Conservation (phyloP, 169 alveolate species). For the Miamiensis avidus region DNA sequence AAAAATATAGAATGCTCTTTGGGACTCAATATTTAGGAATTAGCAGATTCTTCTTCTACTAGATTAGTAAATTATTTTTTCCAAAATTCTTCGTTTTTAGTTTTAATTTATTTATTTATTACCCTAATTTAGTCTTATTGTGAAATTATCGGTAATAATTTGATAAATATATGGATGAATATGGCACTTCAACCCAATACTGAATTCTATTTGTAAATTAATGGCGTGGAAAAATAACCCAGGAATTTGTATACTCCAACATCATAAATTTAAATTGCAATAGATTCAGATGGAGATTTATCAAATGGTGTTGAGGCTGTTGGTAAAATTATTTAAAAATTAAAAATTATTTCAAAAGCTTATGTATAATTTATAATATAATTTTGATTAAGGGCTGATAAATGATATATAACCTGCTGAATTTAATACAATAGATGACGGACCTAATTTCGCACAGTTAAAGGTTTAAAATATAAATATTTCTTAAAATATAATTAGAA, state of each 20-base stretch:
- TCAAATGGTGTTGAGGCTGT: too few species aligned
- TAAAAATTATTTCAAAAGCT: too few species aligned
- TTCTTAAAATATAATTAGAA: too few species aligned
- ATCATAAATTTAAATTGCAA: background rate
- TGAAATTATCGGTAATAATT: background rate
- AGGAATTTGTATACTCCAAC: background rate
- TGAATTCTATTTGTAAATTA: background rate
- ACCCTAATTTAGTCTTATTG: background rate
- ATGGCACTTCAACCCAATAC: background rate
- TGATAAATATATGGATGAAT: background rate
- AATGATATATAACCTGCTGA: too few species aligned
- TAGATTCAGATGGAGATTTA: background rate
- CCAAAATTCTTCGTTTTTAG: too few species aligned
- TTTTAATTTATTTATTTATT: too few species aligned
- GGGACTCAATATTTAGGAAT: background rate
- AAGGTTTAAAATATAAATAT: too few species aligned
- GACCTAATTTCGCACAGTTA: too few species aligned
- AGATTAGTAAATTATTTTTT: background rate
- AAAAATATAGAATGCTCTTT: background rate
- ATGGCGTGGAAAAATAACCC: background rate
- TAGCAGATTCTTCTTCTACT: background rate
- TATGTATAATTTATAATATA: too few species aligned
- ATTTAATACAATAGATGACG: too few species aligned
- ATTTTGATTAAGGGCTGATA: too few species aligned
- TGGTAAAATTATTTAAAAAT: too few species aligned